These are phyloP conservation scores for Tetrahymena elliotti DNA, from an alignment of 73 alveolate genomes.

Conservation along the genomic window DNA sequence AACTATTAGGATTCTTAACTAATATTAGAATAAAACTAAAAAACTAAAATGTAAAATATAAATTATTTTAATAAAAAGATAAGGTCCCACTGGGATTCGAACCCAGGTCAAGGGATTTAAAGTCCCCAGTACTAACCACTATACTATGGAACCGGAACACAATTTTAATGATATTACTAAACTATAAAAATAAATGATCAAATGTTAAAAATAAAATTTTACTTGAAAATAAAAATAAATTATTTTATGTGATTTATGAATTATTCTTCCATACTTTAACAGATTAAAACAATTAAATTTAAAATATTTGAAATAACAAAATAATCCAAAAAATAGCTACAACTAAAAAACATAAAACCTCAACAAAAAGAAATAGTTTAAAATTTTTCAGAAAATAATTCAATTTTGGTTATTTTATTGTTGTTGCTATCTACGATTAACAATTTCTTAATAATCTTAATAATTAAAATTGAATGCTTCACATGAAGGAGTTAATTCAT, in stretches of 20 bases:
- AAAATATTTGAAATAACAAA: too few species aligned
- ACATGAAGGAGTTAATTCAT: background rate
- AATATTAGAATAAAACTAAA: too few species aligned
- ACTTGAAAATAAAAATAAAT: too few species aligned
- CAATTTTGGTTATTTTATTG: too few species aligned
- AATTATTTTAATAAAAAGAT: background rate
- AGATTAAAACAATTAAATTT: too few species aligned
- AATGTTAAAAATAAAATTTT: background rate
- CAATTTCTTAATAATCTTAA: background rate
- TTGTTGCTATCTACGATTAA: background rate
- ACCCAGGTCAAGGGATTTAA: conserved; percentile 2
- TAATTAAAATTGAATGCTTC: background rate
- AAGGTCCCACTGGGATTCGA: conserved; percentile 4
- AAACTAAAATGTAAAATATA: too few species aligned
- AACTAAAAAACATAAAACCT: too few species aligned
- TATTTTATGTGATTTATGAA: too few species aligned
- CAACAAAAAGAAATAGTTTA: too few species aligned
- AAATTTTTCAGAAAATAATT: background rate
- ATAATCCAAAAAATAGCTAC: too few species aligned
- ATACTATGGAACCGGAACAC: background rate
- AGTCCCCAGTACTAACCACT: conserved; percentile 1
- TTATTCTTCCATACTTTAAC: too few species aligned
- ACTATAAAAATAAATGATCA: background rate
- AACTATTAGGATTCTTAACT: too few species aligned
- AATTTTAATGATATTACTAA: background rate